These are phyloP conservation scores for Eucalyptus caleyi DNA, from an alignment of 345 rosid species.

Conservation along the genomic window DNA sequence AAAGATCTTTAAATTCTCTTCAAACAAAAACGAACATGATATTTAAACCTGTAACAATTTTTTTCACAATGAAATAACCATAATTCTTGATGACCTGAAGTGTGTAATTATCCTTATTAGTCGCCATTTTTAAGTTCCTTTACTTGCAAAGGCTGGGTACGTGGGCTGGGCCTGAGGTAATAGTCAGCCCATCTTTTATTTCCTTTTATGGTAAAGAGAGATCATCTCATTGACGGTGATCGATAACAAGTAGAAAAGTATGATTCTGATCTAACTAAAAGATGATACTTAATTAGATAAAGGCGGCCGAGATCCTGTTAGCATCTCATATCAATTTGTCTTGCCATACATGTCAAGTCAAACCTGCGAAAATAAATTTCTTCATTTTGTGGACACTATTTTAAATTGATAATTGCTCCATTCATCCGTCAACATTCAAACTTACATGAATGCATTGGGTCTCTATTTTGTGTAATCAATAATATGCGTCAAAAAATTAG, in stretches of 20 bases:
- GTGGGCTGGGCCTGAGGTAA: neutral
- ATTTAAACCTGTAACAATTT: neutral
- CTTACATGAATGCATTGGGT: neutral
- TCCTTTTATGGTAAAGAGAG: neutral
- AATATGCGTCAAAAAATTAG: neutral
- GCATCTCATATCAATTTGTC: neutral
- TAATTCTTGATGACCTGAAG: neutral
- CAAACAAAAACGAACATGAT: neutral
- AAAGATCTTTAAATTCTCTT: neutral
- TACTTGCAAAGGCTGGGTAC: neutral
- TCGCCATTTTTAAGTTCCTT: neutral
- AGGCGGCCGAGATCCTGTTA: neutral
- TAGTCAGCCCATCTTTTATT: neutral
- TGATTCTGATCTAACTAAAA: neutral
- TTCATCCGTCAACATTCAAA: neutral
- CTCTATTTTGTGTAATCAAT: neutral
- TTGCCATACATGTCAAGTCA: neutral
- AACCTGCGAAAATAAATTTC: neutral
- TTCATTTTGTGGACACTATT: neutral
- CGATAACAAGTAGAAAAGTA: neutral
- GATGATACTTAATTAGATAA: neutral
- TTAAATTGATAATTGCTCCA: rapidly evolving
- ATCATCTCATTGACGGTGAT: neutral
- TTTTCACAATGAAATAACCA: neutral
- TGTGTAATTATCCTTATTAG: neutral